A percentile compares a stretch with the other conserved stretches of the same genome.
Conservation (phyloP, 1,284 basidiomycete genomes). For the Ceratobasidium sp. region DNA sequence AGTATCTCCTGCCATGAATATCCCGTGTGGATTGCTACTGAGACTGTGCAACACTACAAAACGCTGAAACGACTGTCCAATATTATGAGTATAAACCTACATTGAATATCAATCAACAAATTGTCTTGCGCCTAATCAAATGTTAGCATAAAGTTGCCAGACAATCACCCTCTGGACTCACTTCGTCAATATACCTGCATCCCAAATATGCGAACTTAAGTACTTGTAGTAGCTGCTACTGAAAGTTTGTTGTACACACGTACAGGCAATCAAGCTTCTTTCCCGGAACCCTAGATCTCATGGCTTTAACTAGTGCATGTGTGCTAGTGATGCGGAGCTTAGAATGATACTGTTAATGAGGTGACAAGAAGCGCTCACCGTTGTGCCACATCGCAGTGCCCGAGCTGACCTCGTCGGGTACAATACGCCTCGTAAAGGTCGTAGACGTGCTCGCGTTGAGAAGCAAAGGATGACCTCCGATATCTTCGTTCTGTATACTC, state of each 20-base stretch:
- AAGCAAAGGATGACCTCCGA: constrained; percentile 61
- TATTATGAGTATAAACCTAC: not conserved
- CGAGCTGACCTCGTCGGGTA: constrained; percentile 53
- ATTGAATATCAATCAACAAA: constrained; percentile 27
- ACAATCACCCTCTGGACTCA: constrained; percentile 42
- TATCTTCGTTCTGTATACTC: constrained; percentile 59
- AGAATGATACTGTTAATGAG: not conserved
- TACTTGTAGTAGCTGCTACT: not conserved
- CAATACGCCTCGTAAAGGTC: constrained; percentile 62
- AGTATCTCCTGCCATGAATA: constrained; percentile 81
- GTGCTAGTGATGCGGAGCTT: constrained; percentile 5
- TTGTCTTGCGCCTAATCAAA: constrained; percentile 45
- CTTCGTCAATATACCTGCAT: constrained; percentile 75
- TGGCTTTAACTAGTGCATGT: not conserved
- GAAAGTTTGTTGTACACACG: constrained; percentile 22
- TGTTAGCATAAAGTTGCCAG: constrained; percentile 45
- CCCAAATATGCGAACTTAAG: constrained; percentile 54
- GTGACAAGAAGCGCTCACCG: constrained; percentile 51
- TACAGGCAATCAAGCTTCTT: constrained; percentile 27
- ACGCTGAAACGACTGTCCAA: not conserved
- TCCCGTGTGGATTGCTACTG: too few relatives aligned
- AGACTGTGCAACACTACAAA: constrained; percentile 62
- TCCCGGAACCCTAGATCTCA: not conserved
- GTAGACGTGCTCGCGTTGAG: constrained; percentile 59
- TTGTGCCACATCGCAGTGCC: constrained; percentile 67